phyloP scores from a whole-genome alignment of 257 asterid species.

The Echites panduratus region DNA sequence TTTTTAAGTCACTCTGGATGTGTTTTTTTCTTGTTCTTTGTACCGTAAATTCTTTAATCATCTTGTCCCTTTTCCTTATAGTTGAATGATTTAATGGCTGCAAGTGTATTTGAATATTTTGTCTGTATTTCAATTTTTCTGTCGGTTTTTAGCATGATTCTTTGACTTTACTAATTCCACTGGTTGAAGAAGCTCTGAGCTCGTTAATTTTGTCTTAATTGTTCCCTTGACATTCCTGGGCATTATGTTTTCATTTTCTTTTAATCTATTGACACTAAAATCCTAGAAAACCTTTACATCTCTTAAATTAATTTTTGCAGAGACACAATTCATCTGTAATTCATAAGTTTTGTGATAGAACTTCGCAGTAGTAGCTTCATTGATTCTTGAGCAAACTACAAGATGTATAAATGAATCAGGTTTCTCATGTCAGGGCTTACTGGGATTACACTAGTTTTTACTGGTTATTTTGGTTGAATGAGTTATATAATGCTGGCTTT shows the following conservation, averaged over 20 bases:
- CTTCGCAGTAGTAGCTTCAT: background rate
- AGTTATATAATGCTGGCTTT: background rate
- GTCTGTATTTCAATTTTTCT: background rate
- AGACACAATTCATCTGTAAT: background rate
- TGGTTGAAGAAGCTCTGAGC: constrained; percentile 2
- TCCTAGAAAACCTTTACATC: background rate
- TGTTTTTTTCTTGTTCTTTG: background rate
- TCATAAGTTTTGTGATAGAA: background rate
- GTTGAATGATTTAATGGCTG: background rate
- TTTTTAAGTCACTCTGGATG: background rate
- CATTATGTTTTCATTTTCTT: background rate
- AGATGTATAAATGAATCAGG: background rate
- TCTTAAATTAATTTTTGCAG: background rate
- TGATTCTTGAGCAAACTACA: background rate
- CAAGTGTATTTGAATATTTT: background rate
- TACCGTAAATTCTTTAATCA: background rate
- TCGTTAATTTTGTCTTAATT: background rate
- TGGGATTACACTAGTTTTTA: background rate
- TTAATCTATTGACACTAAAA: background rate
- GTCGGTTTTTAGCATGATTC: background rate
- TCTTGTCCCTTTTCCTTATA: background rate
- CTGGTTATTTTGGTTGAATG: background rate
- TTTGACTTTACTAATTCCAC: background rate
- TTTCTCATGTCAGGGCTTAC: background rate
- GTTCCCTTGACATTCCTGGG: background rate